phyloP scores from a whole-genome alignment of 2,329 filamentous ascomycete genomes.

The Lecanicillium sp. region DNA sequence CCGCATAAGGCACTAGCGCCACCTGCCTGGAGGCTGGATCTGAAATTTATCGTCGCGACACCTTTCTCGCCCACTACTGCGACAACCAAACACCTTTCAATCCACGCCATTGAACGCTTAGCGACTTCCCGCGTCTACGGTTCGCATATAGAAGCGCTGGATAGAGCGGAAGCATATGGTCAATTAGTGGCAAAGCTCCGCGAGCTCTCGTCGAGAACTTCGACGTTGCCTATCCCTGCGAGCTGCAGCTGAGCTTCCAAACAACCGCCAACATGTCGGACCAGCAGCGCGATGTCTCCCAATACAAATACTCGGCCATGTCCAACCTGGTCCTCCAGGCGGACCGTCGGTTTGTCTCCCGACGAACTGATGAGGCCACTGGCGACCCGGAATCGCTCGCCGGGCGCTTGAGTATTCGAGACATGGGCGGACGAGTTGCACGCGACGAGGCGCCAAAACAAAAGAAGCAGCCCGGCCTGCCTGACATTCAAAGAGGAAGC shows the following conservation, averaged over 20 bases:
- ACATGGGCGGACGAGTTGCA: conserved; percentile 84
- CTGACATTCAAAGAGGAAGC: conserved; percentile 65
- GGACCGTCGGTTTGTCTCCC: conserved; percentile 89
- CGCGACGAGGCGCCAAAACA: conserved; percentile 74
- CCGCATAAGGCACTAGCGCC: conserved; percentile 6
- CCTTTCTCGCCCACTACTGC: conserved; percentile 3
- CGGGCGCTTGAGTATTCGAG: conserved; percentile 82
- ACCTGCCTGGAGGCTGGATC: conserved; percentile 11
- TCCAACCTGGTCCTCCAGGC: conserved; percentile 99
- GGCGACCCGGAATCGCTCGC: conserved; percentile 97
- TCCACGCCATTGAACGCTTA: neutral
- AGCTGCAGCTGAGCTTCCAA: conserved; percentile 11
- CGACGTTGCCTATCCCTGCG: conserved; percentile 6
- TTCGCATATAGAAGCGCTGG: neutral
- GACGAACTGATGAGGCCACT: conserved; percentile 88
- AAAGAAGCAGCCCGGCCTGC: conserved; percentile 64
- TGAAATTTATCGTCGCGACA: conserved; percentile 29
- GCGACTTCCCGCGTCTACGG: neutral
- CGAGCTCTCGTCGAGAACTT: conserved; percentile 10
- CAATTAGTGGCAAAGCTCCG: conserved; percentile 8
- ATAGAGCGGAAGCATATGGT: conserved; percentile 5
- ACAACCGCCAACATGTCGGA: conserved; percentile 57
- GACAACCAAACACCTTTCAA: neutral
- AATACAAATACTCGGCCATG: conserved; percentile 99
- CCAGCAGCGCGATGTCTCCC: conserved; percentile 74